A percentile compares a stretch with the other conserved stretches of the same genome.
Evolutionary conservation across 2,329 filamentous ascomycete species (phyloP).

Genomic region (Aspergillus arachidicola): DNA sequence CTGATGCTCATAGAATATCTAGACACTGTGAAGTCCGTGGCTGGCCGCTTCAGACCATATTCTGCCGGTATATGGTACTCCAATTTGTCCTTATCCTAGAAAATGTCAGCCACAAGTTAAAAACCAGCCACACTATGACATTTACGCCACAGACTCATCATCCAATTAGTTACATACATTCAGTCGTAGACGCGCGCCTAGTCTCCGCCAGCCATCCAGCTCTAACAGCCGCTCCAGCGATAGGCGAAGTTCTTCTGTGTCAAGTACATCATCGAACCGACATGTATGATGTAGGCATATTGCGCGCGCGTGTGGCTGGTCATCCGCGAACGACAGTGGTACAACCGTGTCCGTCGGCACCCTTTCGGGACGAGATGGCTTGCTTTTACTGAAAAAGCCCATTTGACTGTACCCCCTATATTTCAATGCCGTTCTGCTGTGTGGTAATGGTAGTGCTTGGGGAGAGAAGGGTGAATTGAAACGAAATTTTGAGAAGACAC

Average conservation of each 20-base stretch:
- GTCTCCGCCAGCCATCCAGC: slow-evolving; percentile 48
- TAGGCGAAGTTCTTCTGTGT: slow-evolving; percentile 39
- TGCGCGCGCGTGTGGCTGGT: neutral
- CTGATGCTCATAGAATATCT: slow-evolving; percentile 38
- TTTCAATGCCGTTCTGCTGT: too few species aligned
- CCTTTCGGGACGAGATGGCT: neutral
- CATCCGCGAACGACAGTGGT: neutral
- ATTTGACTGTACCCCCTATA: too few species aligned
- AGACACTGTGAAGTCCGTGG: slow-evolving; percentile 44
- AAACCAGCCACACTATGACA: neutral
- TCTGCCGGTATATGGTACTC: slow-evolving; percentile 46
- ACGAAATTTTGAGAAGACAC: too few species aligned
- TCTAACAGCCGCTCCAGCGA: slow-evolving; percentile 44
- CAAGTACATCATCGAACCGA: slow-evolving; percentile 49
- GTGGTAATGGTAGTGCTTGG: too few species aligned
- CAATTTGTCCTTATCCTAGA: slow-evolving; percentile 29
- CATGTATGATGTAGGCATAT: slow-evolving; percentile 26
- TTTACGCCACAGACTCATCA: too few species aligned
- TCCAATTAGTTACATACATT: slow-evolving; percentile 29
- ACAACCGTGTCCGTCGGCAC: neutral
- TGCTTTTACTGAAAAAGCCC: too few species aligned
- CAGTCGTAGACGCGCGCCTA: slow-evolving; percentile 46
- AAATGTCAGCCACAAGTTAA: neutral
- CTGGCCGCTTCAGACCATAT: slow-evolving; percentile 42
- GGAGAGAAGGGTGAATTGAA: too few species aligned